Conservation (phyloP, 2,329 filamentous ascomycete genomes). For the Diaporthe capsici region DNA sequence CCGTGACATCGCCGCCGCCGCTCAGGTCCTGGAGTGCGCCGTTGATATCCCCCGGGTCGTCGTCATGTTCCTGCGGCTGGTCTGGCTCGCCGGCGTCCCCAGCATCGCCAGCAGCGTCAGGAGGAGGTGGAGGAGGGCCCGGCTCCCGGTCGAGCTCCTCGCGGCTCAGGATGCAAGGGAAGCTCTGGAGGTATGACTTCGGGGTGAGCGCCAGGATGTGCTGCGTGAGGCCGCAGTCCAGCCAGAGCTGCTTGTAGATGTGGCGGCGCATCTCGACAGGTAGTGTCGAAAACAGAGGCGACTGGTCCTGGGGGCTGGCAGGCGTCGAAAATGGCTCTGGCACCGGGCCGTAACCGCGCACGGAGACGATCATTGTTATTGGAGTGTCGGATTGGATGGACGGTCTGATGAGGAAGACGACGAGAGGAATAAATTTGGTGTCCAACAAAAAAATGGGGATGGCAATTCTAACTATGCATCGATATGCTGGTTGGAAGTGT, state of each 20-base stretch:
- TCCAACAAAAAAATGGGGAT: background rate
- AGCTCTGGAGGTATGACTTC: conserved; percentile 6
- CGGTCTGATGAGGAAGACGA: background rate
- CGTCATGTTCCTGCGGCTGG: background rate
- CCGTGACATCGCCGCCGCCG: background rate
- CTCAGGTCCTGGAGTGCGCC: conserved; percentile 25
- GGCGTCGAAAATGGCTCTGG: background rate
- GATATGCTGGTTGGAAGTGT: background rate
- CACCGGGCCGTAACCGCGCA: background rate
- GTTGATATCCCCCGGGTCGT: conserved; percentile 35
- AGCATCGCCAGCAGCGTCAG: background rate
- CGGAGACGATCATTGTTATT: too few relatives aligned
- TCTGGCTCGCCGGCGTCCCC: background rate
- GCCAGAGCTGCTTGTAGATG: conserved; percentile 40
- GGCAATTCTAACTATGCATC: background rate
- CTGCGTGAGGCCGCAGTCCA: conserved; percentile 27
- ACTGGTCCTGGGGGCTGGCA: conserved; percentile 20
- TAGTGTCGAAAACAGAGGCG: conserved; percentile 41
- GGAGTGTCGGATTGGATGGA: background rate
- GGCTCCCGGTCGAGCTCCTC: background rate
- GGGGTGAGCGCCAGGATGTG: conserved; percentile 12
- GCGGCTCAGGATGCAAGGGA: conserved; percentile 19
- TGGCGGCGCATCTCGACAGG: conserved; percentile 39
- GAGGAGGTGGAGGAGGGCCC: too few relatives aligned
- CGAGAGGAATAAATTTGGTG: background rate